Conservation (phyloP, 306 rosid genomes). For the Amphicarpaea edgeworthii region DNA sequence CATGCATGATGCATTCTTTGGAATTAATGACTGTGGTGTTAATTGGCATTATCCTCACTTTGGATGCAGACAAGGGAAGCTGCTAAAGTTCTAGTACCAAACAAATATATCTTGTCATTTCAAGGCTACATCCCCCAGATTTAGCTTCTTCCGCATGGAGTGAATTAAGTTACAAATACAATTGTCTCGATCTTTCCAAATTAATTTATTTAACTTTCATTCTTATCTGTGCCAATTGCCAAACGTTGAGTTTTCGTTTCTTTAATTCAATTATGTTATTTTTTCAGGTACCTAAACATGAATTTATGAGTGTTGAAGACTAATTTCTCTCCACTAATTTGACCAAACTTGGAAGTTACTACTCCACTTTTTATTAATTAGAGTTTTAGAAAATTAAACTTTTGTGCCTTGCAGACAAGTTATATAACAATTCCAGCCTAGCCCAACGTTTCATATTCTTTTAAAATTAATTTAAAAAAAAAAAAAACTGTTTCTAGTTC, state of each 20-base stretch:
- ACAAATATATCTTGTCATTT: constrained; percentile 51
- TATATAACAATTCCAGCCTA: no score
- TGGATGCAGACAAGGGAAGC: constrained; percentile 60
- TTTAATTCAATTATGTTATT: no score
- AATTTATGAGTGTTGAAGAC: no score
- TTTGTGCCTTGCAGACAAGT: neutral
- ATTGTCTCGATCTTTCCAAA: constrained; percentile 53
- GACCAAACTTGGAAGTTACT: no score
- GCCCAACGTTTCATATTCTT: no score
- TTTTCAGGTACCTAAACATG: neutral
- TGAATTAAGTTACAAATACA: constrained; percentile 4
- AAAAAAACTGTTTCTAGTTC: no score
- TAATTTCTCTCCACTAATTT: no score
- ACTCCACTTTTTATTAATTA: neutral
- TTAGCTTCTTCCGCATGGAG: constrained; percentile 35
- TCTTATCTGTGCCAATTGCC: constrained; percentile 30
- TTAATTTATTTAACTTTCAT: neutral
- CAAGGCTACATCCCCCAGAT: constrained; percentile 29
- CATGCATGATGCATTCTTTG: constrained; percentile 48
- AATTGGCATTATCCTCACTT: constrained; percentile 64
- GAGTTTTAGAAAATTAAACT: neutral
- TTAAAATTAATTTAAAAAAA: no score
- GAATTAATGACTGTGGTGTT: constrained; percentile 42
- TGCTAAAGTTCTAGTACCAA: constrained; percentile 56
- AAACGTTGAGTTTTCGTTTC: neutral